Evolutionary conservation across 495 filamentous ascomycete species (phyloP).

Genomic region (Massariosphaeria phaeospora): DNA sequence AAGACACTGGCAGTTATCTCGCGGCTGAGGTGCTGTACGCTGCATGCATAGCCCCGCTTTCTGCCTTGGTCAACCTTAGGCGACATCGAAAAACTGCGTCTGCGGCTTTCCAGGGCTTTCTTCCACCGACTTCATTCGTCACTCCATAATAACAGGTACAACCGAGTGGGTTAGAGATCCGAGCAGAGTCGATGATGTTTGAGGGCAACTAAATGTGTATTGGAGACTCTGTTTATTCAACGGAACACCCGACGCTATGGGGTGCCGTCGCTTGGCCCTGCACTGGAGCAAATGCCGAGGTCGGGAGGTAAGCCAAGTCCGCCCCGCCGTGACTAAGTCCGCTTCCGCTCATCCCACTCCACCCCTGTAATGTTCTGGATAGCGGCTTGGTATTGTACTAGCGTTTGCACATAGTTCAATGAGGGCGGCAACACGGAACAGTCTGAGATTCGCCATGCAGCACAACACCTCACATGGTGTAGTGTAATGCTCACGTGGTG

Average conservation of each 20-base stretch:
- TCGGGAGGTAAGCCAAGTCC: background rate
- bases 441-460: background rate
- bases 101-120: no score
- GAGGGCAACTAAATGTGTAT: no score
- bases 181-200: no score
- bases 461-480: no score
- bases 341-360: conserved; percentile 4
- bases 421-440: background rate
- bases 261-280: background rate
- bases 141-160: no score
- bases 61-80: no score
- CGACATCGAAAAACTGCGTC: no score
- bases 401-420: background rate
- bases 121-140: no score
- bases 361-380: background rate
- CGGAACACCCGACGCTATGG: background rate
- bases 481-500: background rate
- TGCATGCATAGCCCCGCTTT: no score
- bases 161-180: no score
- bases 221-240: background rate
- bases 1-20: no score
- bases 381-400: background rate
- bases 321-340: conserved; percentile 3
- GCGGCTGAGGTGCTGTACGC: no score
- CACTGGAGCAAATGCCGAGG: conserved; percentile 9